Evolutionary conservation across 352 stramenopile genomes (phyloP).

Genomic region (Elongisporangium anandrum): DNA sequence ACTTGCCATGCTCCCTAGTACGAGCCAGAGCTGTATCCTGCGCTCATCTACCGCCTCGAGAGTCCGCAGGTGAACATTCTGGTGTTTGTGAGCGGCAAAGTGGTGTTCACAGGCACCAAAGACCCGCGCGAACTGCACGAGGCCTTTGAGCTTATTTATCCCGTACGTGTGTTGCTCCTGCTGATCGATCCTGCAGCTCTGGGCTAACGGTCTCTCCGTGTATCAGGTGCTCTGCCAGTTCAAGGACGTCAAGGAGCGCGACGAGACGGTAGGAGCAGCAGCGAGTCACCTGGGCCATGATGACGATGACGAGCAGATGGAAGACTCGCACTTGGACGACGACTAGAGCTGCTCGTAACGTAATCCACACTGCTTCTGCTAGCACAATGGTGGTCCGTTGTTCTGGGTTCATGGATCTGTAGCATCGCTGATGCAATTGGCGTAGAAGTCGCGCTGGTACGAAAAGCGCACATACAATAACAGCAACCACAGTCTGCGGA

Average conservation of each 20-base stretch:
- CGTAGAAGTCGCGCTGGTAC: conserved; percentile 30
- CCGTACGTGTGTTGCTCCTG: conserved; percentile 25
- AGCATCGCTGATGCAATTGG: conserved; percentile 9
- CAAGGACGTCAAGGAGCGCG: conserved; percentile 38
- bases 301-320: conserved; percentile 20
- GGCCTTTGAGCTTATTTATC: conserved; percentile 82
- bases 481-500: conserved; percentile 12
- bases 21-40: conserved; percentile 99
- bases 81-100: conserved; percentile 98
- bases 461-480: conserved; percentile 26
- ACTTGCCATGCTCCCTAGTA: conserved; percentile 62
- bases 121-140: conserved; percentile 66
- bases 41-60: conserved; percentile 97
- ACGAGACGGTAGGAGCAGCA: conserved; percentile 2
- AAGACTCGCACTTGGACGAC: conserved; percentile 38
- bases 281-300: conserved; percentile 1
- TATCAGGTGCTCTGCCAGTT: conserved; percentile 62
- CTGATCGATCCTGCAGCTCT: not conserved
- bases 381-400: not conserved
- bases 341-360: conserved; percentile 2
- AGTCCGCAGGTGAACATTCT: conserved; percentile 97
- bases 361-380: not conserved
- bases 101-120: conserved; percentile 96
- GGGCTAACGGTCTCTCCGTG: conserved; percentile 1
- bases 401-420: conserved; percentile 1